Evolutionary conservation across 2,329 filamentous ascomycete genomes (phyloP), one percentile per base, ranked within the genome.

Genomic region (Aureobasidium musti): DNA sequence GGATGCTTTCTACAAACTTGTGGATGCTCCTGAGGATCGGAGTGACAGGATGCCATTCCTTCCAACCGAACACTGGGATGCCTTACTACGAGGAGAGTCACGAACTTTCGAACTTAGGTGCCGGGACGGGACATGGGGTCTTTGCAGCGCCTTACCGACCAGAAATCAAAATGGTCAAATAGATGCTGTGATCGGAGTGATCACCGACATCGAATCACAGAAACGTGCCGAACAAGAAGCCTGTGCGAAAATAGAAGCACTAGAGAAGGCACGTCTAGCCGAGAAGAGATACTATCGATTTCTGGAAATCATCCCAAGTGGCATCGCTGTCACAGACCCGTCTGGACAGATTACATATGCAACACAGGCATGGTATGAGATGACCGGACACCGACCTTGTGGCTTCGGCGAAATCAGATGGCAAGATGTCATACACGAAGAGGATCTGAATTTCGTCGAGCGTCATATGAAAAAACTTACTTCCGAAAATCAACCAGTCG

Each of bases 251-350:
- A n/a, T 73, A 69, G 1, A 78, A 75, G 68, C 75, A 73, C 52
- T 81, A 73, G 79, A 74, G 77, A 67, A 68, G n/a, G 66, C 69
- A 23, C 69, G 80, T 3, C 73, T 81, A 67, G 81, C 79, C 66
- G 81, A 73, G 59, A 30, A 43, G 23, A 49, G 71, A 28, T 72
- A 72, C 45, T 65, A 63, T 26, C 65, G 65, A 2, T 73, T 73
- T 41, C 63, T 68, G 13, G 68, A 69, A 76, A 17, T 81, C 77
- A 59, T 76, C 72, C 23, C 73, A 74, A 14, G 80, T 68, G 73
- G 43, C 65, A 77, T 69, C 67, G 77, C 35, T 70, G 73, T 64
- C 39, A 5, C 11, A 26, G 11, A 47, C 69, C 59, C 68, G 70
- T 68, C 45, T 47, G 45, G 67, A 43, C 13, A 59, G 69, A 26